These are phyloP conservation scores for Nakataea oryzae DNA, from an alignment of 2,329 filamentous ascomycete genomes.

Conservation along the genomic window DNA sequence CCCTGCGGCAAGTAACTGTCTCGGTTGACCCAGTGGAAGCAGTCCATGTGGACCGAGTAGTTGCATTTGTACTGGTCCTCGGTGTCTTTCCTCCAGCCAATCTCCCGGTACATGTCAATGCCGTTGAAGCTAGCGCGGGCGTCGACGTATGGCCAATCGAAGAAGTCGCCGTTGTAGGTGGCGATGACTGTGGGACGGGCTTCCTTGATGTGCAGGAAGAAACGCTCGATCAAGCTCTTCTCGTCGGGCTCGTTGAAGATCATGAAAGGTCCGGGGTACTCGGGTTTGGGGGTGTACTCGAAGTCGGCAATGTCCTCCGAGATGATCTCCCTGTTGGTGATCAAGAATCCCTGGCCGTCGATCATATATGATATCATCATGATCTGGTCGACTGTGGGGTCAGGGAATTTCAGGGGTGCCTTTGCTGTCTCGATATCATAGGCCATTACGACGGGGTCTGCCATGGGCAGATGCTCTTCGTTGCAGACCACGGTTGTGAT, in stretches of 20 bases:
- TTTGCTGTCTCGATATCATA: conserved; percentile 99
- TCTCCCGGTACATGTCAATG: conserved; percentile 99
- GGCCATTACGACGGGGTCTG: conserved; percentile 97
- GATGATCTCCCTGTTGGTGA: conserved; percentile 95
- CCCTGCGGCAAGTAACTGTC: conserved; percentile 97
- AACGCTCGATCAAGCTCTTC: conserved; percentile 76
- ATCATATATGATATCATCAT: conserved; percentile 99
- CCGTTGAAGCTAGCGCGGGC: conserved; percentile 84
- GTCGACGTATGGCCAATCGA: conserved; percentile 99
- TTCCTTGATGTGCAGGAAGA: conserved; percentile 93
- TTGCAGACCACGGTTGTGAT: conserved; percentile 73
- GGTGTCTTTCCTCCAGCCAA: conserved; percentile 88
- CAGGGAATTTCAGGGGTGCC: conserved; percentile 89
- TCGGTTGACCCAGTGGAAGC: conserved; percentile 97
- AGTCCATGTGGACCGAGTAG: conserved; percentile 97
- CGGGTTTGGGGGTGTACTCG: conserved; percentile 94
- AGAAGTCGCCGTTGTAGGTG: conserved; percentile 99
- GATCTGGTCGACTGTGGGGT: conserved; percentile 86
- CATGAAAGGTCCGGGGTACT: conserved; percentile 91
- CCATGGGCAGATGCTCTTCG: conserved; percentile 77
- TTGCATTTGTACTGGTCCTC: conserved; percentile 96
- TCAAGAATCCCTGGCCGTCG: conserved; percentile 92
- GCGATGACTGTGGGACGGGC: conserved; percentile 92
- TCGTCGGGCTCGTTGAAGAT: conserved; percentile 98
- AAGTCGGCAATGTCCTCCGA: conserved; percentile 97